Conservation (phyloP, 345 rosid genomes). For the Geranium brycei region DNA sequence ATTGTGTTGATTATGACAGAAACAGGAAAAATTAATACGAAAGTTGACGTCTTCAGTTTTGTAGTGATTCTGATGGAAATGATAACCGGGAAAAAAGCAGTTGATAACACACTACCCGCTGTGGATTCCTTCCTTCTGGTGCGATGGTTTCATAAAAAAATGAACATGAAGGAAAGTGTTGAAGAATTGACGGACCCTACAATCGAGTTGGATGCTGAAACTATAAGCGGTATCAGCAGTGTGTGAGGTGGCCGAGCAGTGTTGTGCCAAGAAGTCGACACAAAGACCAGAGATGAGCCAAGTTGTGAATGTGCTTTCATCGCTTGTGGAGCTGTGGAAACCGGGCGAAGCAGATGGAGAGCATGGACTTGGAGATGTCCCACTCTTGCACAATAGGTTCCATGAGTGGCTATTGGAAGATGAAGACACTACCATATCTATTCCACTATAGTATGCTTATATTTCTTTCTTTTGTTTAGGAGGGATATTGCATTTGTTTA, state of each 20-base stretch:
- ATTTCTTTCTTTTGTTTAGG: too few relatives aligned
- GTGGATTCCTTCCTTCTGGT: not conserved
- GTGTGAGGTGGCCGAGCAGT: slow-evolving; percentile 8
- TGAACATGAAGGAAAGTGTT: not conserved
- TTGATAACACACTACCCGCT: not conserved
- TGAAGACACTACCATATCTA: too few relatives aligned
- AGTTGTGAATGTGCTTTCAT: slow-evolving; percentile 15
- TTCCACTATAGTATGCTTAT: too few relatives aligned
- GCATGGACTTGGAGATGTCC: not conserved
- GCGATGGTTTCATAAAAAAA: not conserved
- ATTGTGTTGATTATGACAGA: not conserved
- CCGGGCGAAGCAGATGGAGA: not conserved
- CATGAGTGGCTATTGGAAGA: too few relatives aligned
- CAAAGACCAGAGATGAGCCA: slow-evolving; percentile 25
- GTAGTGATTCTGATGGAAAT: not conserved
- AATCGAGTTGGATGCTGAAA: not conserved
- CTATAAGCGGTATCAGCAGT: not conserved
- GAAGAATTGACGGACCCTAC: not conserved
- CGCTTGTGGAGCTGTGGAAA: slow-evolving; percentile 12
- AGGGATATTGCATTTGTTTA: too few relatives aligned
- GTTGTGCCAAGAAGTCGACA: slow-evolving; percentile 13
- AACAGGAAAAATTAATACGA: not conserved
- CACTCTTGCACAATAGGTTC: too few relatives aligned
- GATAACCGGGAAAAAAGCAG: not conserved
- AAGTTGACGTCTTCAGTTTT: not conserved